Evolutionary conservation across 495 filamentous ascomycete species (phyloP), one percentile per base, ranked within the genome.

Genomic region (Lasiosphaeria ovina): DNA sequence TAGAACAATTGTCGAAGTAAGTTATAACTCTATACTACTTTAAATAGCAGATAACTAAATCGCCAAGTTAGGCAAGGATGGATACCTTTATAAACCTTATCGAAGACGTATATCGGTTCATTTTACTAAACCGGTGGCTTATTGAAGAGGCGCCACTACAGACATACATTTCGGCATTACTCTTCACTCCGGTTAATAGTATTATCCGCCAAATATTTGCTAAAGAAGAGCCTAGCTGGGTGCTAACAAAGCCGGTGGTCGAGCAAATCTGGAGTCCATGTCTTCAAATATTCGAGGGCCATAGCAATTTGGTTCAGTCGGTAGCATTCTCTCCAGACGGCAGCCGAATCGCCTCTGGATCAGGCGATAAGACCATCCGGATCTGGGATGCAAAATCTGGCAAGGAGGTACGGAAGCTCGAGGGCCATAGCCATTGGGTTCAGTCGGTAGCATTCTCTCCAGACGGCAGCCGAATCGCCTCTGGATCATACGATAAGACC

Each of bases 261-360:
- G 36, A 40, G 36, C 11, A 54, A 54, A 31, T 35, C 51, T 34
- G 51, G 32, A 36, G 34, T 54, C 31, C 12, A 54, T 54, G 51
- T 36, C 34, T 54, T 34, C 51, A 54, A 54, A 54, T 32, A 36
- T 36, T 54, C 33, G 51, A 54, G 51, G 31, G 51, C 51, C 51
- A 54, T n/a, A n/a, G n/a, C n/a, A n/a, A n/a, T n/a, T n/a, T n/a
- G n/a, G n/a, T n/a, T n/a, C n/a, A n/a, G n/a, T n/a, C 51, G 6
- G 51, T 54, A 34, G 51, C 32, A 3, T 54, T 54, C 51, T 54
- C 51, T 11, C 51, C 51, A 10, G 51, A 54, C 51, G 51, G 51
- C 32, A 34, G 34, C n/a, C n/a, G n/a, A n/a, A n/a, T n/a, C n/a
- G n/a, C n/a, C n/a, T n/a, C n/a, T n/a, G n/a, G n/a, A n/a, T n/a